A percentile compares a stretch with the other conserved stretches of the same genome.
Evolutionary conservation across 768 basidiomycete genomes (phyloP).

Genomic region (Tremella yokohamensis): DNA sequence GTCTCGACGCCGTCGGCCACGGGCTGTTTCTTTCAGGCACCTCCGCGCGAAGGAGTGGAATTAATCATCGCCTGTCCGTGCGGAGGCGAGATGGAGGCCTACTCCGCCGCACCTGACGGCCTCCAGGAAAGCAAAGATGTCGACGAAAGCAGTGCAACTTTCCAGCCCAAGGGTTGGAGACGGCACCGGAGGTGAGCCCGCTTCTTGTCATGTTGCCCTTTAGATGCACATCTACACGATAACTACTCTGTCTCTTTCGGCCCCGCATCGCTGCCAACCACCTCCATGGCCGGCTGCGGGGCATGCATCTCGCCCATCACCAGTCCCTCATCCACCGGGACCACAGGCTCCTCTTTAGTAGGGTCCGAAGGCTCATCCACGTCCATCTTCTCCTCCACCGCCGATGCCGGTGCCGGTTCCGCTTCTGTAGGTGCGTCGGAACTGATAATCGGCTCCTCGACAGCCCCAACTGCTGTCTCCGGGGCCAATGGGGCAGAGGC

Average conservation of each 20-base stretch:
- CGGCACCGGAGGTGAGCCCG: too few relatives aligned
- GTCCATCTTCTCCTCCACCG: conserved; percentile 27
- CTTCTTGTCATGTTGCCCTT: too few relatives aligned
- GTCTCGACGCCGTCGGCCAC: too few relatives aligned
- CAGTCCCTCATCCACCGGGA: conserved; percentile 20
- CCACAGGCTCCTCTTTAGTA: background rate
- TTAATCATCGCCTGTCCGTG: too few relatives aligned
- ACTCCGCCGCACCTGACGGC: too few relatives aligned
- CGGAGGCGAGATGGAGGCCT: too few relatives aligned
- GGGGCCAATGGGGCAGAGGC: background rate
- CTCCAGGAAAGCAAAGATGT: too few relatives aligned
- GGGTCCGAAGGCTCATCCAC: conserved; percentile 16
- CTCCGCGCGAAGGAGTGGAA: too few relatives aligned
- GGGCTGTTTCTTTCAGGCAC: too few relatives aligned
- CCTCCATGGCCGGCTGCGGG: conserved; percentile 24
- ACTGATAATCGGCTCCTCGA: conserved; percentile 4
- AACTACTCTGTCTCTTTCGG: conserved; percentile 4
- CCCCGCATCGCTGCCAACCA: background rate
- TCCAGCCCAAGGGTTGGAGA: too few relatives aligned
- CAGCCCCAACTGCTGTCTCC: background rate
- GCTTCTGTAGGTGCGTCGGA: conserved; percentile 4
- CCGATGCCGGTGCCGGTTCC: conserved; percentile 9
- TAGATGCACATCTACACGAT: too few relatives aligned
- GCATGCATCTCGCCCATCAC: conserved; percentile 30
- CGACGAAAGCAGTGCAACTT: too few relatives aligned